Evolutionary conservation across 1,139 yeast genomes (phyloP).

Genomic region (Yamadazyma diddensiae): DNA sequence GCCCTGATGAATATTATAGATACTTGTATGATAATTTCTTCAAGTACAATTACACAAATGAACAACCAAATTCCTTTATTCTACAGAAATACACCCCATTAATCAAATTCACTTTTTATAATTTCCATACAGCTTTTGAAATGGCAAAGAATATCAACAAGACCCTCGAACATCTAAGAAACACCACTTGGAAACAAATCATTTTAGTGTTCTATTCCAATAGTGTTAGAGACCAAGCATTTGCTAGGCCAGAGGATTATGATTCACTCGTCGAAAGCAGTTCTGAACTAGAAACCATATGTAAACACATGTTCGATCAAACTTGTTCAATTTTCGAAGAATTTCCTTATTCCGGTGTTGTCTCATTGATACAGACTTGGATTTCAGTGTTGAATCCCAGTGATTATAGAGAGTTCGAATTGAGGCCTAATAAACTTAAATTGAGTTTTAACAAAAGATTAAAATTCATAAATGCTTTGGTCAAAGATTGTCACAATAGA

Average conservation of each 20-base stretch:
- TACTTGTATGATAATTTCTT: conserved; percentile 39
- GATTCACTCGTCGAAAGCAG: conserved; percentile 26
- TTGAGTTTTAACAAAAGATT: conserved; percentile 36
- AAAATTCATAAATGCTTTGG: conserved; percentile 29
- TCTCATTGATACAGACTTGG: conserved; percentile 36
- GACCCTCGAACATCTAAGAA: conserved; percentile 40
- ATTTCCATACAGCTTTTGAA: conserved; percentile 31
- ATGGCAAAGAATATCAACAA: conserved; percentile 41
- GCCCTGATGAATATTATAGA: conserved; percentile 47
- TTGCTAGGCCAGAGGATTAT: conserved; percentile 55
- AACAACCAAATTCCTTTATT: conserved; percentile 39
- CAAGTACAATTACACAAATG: conserved; percentile 31
- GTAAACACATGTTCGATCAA: conserved; percentile 34
- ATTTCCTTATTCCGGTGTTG: conserved; percentile 19
- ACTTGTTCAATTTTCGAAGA: conserved; percentile 33
- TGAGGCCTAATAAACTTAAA: conserved; percentile 31
- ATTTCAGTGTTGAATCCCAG: conserved; percentile 31
- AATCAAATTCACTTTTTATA: conserved; percentile 47
- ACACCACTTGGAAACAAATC: conserved; percentile 54
- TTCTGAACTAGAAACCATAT: conserved; percentile 23
- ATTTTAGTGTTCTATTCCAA: conserved; percentile 49
- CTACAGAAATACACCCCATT: conserved; percentile 48
- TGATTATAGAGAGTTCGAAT: conserved; percentile 34
- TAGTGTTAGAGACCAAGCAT: conserved; percentile 52
- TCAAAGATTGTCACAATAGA: conserved; percentile 33